Conservation (phyloP, 1,139 yeast species). For the Sugiyamaella paludigena region DNA sequence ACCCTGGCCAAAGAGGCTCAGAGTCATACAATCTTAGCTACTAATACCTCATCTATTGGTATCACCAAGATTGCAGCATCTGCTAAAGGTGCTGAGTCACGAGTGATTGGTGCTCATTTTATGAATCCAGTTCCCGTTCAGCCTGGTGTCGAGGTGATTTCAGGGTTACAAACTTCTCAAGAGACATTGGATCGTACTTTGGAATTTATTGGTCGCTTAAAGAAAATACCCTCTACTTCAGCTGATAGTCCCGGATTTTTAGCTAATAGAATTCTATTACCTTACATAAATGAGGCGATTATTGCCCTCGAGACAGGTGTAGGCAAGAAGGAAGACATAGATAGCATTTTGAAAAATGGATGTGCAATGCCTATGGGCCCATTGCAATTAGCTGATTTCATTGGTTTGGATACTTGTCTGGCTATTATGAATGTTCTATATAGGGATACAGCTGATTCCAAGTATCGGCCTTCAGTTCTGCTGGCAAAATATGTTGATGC, state of each 20-base stretch:
- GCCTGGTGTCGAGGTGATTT: conserved; percentile 45
- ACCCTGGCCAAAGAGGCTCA: conserved; percentile 37
- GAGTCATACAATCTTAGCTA: conserved; percentile 40
- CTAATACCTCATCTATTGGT: conserved; percentile 46
- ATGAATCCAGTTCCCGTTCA: conserved; percentile 50
- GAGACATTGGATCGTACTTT: conserved; percentile 37
- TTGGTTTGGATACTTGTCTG: conserved; percentile 46
- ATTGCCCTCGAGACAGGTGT: conserved; percentile 44
- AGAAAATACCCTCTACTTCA: conserved; percentile 41
- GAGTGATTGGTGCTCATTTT: conserved; percentile 45
- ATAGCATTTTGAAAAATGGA: conserved; percentile 45
- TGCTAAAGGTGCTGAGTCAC: conserved; percentile 41
- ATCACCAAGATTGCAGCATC: conserved; percentile 46
- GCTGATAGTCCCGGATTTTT: conserved; percentile 45
- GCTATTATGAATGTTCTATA: conserved; percentile 45
- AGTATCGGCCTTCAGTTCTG: conserved; percentile 43
- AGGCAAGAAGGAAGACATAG: conserved; percentile 43
- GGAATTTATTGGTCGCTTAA: conserved; percentile 38
- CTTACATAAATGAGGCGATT: conserved; percentile 46
- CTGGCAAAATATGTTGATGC: conserved; percentile 44
- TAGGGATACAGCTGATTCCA: conserved; percentile 43
- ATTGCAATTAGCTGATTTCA: conserved; percentile 44
- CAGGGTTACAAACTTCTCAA: conserved; percentile 43
- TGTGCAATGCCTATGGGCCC: conserved; percentile 52
- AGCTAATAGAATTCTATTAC: conserved; percentile 45